Conservation (phyloP, 2,329 filamentous ascomycete species). For the Pseudogymnoascus sp. region DNA sequence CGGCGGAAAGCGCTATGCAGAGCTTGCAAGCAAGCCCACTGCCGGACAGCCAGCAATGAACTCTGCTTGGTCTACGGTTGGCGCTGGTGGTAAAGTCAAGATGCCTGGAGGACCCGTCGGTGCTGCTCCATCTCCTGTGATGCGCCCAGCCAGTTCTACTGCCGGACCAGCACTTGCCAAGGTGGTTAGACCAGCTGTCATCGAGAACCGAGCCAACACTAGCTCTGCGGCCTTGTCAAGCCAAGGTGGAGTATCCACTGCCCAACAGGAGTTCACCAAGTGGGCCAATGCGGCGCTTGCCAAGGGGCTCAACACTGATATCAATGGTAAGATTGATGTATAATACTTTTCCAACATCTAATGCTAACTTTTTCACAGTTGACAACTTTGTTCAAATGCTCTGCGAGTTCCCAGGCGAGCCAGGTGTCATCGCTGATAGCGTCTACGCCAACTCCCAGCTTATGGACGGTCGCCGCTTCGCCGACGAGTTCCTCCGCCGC, state of each 20-base stretch:
- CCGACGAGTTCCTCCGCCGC: slow-evolving; percentile 86
- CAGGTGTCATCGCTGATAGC: slow-evolving; percentile 77
- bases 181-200: slow-evolving; percentile 39
- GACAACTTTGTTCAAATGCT: slow-evolving; percentile 74
- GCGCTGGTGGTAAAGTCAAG: slow-evolving; percentile 87
- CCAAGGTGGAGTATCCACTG: slow-evolving; percentile 31
- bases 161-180: slow-evolving; percentile 35
- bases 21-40: slow-evolving; percentile 71
- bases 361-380: slow-evolving; percentile 16
- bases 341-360: background rate
- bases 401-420: slow-evolving; percentile 65
- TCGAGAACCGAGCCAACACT: slow-evolving; percentile 34
- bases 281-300: slow-evolving; percentile 77
- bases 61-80: slow-evolving; percentile 87
- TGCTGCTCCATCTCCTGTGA: slow-evolving; percentile 33
- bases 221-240: slow-evolving; percentile 36
- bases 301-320: slow-evolving; percentile 60
- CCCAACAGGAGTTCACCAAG: slow-evolving; percentile 87
- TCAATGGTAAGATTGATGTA: slow-evolving; percentile 48
- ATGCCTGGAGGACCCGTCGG: slow-evolving; percentile 51
- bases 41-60: slow-evolving; percentile 36
- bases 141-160: slow-evolving; percentile 29
- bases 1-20: slow-evolving; percentile 81
- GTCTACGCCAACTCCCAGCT: slow-evolving; percentile 82
- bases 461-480: slow-evolving; percentile 87